These are phyloP conservation scores for Pseudogymnoascus sp. DNA, from an alignment of 2,329 filamentous ascomycete genomes.

Conservation along the genomic window DNA sequence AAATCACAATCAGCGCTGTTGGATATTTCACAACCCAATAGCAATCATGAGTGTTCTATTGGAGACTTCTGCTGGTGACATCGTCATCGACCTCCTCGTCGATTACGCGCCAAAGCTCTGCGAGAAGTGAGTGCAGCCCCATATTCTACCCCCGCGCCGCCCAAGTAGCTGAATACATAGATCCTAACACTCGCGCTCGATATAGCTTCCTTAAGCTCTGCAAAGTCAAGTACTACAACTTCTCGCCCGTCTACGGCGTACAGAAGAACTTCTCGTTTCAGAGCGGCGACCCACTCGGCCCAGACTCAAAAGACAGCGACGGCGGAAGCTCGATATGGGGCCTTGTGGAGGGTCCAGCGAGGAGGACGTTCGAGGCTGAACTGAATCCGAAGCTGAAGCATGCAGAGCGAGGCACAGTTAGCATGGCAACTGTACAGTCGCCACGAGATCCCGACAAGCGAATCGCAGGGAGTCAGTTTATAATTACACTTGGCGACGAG, in stretches of 20 bases:
- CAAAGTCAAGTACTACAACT: conserved; percentile 99
- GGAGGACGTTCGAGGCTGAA: conserved; percentile 73
- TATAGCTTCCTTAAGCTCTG: conserved; percentile 92
- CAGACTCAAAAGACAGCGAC: conserved; percentile 75
- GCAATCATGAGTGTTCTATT: conserved; percentile 77
- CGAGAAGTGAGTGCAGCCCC: conserved; percentile 68
- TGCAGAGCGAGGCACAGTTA: conserved; percentile 80
- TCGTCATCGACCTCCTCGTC: conserved; percentile 86
- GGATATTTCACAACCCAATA: background rate
- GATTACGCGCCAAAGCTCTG: conserved; percentile 86
- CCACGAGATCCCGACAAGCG: conserved; percentile 70
- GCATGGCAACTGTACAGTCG: conserved; percentile 87
- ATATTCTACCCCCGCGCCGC: conserved; percentile 12
- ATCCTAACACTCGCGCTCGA: conserved; percentile 41
- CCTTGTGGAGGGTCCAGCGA: conserved; percentile 57
- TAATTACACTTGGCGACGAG: conserved; percentile 82
- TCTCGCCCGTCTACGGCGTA: conserved; percentile 81
- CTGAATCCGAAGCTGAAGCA: conserved; percentile 86
- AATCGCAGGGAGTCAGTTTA: conserved; percentile 83
- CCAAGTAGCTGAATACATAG: conserved; percentile 42
- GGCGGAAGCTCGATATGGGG: conserved; percentile 94
- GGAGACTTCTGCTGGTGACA: conserved; percentile 86
- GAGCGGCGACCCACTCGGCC: conserved; percentile 87
- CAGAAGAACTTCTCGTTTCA: conserved; percentile 96
- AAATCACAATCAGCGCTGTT: background rate